Evolutionary conservation across 2,329 filamentous ascomycete genomes (phyloP).

Genomic region (Lasiodiplodia hormozganensis): DNA sequence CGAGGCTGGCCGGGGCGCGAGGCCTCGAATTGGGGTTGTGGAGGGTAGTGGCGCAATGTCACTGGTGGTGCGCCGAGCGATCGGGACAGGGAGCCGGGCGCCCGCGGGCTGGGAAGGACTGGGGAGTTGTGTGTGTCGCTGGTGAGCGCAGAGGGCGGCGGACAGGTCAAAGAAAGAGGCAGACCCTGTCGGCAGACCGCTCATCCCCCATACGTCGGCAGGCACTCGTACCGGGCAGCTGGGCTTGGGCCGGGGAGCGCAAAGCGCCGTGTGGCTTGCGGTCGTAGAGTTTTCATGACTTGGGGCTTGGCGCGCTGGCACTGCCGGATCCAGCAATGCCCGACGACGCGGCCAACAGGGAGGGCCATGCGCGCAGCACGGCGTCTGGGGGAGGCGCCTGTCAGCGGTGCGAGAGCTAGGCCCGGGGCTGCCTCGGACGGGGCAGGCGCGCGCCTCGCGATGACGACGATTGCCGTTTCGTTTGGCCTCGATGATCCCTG

Average conservation of each 20-base stretch:
- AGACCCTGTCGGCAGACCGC: slow-evolving; percentile 19
- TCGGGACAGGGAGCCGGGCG: background rate
- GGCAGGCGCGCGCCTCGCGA: slow-evolving; percentile 11
- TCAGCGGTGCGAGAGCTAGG: background rate
- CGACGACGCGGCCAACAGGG: background rate
- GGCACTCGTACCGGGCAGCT: slow-evolving; percentile 8
- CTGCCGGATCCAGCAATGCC: background rate
- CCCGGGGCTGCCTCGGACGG: slow-evolving; percentile 8
- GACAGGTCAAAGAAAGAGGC: slow-evolving; percentile 12
- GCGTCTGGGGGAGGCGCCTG: slow-evolving; percentile 6
- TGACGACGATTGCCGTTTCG: slow-evolving; percentile 18
- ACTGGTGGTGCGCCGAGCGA: slow-evolving; percentile 9
- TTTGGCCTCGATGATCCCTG: slow-evolving; percentile 11
- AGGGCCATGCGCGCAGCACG: background rate
- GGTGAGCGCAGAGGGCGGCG: background rate
- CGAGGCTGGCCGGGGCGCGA: slow-evolving; percentile 1
- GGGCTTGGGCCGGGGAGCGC: slow-evolving; percentile 18
- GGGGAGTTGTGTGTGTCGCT: background rate
- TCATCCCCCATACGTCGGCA: slow-evolving; percentile 22
- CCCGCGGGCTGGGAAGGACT: background rate
- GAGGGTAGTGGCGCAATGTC: slow-evolving; percentile 15
- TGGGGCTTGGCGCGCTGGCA: background rate
- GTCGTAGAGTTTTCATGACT: slow-evolving; percentile 21
- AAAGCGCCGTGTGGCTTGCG: slow-evolving; percentile 21
- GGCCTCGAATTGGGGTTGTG: slow-evolving; percentile 7